Conservation (phyloP, 257 asterid species). For the Forsythia viridissima region DNA sequence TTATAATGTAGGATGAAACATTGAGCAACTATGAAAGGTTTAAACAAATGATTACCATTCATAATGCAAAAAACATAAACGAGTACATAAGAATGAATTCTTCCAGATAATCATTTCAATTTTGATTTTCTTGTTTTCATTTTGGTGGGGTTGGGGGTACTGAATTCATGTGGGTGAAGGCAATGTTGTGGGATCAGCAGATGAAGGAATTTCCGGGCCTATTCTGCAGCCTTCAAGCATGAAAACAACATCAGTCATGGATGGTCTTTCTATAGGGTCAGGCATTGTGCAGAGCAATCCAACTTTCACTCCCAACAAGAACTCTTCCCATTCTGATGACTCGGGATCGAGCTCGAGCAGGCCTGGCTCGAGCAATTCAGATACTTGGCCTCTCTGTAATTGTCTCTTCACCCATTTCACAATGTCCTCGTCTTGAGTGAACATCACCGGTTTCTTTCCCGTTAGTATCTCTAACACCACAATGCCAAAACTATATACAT, state of each 20-base stretch:
- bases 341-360: conserved; percentile 78
- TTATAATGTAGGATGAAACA: background rate
- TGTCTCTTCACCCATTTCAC: conserved; percentile 90
- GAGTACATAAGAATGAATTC: conserved; percentile 13
- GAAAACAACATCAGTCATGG: conserved; percentile 72
- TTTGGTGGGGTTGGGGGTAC: background rate
- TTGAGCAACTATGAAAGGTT: background rate
- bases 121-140: background rate
- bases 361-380: conserved; percentile 73
- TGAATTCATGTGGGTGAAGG: conserved; percentile 56
- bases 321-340: conserved; percentile 86
- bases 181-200: conserved; percentile 70
- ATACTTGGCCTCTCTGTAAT: conserved; percentile 65
- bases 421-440: conserved; percentile 79
- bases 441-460: conserved; percentile 73
- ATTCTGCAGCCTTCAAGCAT: conserved; percentile 80
- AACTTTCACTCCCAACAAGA: conserved; percentile 70
- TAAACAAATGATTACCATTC: background rate
- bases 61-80: conserved; percentile 32
- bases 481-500: conserved; percentile 77
- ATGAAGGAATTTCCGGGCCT: conserved; percentile 69
- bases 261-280: conserved; percentile 66
- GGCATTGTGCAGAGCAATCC: conserved; percentile 80
- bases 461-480: conserved; percentile 74
- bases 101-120: background rate